Evolutionary conservation across 441 rosid genomes (phyloP), one percentile per base, ranked within the genome.

Genomic region (Theobroma grandiflorum): DNA sequence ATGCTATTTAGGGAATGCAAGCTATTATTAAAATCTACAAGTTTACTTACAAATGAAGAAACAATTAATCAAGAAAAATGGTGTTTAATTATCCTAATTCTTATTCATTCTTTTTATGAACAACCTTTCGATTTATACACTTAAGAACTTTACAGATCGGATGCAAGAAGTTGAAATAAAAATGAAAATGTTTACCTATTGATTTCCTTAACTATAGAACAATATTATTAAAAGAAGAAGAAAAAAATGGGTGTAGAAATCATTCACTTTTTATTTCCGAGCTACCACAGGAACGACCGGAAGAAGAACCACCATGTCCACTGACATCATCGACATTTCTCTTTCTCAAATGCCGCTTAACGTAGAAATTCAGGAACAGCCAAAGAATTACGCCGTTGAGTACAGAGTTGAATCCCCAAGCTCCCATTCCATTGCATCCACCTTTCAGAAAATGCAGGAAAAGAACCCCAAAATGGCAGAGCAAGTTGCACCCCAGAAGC

Each of bases 391-490:
- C 94, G 22, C 88, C 87, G 37, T 96, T 94, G 1, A 96, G 90
- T 35, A 94, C 90, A 0, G 97, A 91, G 81, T 93, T 96, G 77
- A 94, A 86, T 33, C 82, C 66, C 98, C 98, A 96, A 42, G 97
- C 97, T 1, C 97, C 94, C 61, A 96, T 89, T 6, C 97, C 98
- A 64, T 96, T 93, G 76, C 97, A 96, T 8, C 99, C 98, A 3
- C 99, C 99, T 85, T 91, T 93, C 84, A 88, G 81, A 59, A 96
- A 81, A 79, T 96, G 99, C 8, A 93, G 84, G 59, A 85, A 52
- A 2, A 92, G 78, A 20, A 96, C 97, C 8, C 94, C 95, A 2
- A 96, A 88, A 78, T 96, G 97, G 87, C 98, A 91, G 33, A 86
- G 79, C 76, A 94, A 73, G 74, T 94, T 90, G 64, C 98, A 93